A percentile compares a stretch with the other conserved stretches of the same genome.
phyloP scores from a whole-genome alignment of 768 basidiomycete genomes.

The Lyophyllum shimeji region DNA sequence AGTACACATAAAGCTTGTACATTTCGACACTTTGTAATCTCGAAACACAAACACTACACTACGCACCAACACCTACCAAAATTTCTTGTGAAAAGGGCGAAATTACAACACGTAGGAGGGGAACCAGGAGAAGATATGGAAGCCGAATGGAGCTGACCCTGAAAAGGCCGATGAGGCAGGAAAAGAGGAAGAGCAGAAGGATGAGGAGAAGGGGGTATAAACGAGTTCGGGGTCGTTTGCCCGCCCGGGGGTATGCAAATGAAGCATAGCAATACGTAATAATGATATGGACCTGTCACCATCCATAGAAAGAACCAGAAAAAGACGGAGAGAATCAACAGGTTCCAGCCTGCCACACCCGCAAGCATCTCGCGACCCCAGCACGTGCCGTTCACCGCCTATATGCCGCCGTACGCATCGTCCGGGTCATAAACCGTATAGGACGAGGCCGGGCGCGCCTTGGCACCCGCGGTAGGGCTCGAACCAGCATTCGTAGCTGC shows the following conservation, averaged over 20 bases:
- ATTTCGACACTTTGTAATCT: neutral
- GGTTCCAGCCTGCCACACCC: neutral
- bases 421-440: conserved; percentile 59
- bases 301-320: too few relatives aligned
- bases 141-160: neutral
- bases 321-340: neutral
- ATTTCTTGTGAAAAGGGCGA: neutral
- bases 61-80: neutral
- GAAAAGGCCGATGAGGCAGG: neutral
- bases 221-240: conserved; percentile 16
- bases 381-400: conserved; percentile 13
- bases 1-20: too few relatives aligned
- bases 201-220: conserved; percentile 12
- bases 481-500: neutral
- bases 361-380: neutral
- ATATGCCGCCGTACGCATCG: conserved; percentile 73
- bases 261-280: neutral
- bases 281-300: conserved; percentile 2
- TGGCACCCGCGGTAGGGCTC: neutral
- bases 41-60: neutral
- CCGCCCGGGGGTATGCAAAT: conserved; percentile 4
- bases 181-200: neutral
- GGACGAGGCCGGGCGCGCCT: conserved; percentile 16
- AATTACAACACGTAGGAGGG: neutral
- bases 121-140: neutral